Conservation (phyloP, 805 yeast genomes). For the Torulaspora maleeae region DNA sequence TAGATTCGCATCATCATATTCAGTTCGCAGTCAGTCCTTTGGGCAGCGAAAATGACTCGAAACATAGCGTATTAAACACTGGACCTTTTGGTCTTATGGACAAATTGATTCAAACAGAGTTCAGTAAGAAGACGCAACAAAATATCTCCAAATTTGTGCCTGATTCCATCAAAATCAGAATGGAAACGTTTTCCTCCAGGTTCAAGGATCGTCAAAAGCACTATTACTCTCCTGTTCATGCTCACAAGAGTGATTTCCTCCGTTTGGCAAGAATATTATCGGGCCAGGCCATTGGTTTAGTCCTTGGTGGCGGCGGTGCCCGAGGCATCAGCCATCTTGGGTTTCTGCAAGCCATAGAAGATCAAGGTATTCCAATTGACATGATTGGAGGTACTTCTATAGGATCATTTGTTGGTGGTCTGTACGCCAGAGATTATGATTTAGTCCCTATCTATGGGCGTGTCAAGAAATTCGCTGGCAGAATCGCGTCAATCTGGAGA, state of each 20-base stretch:
- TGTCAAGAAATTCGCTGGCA: constrained; percentile 76
- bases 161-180: constrained; percentile 35
- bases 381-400: constrained; percentile 94
- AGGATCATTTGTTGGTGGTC: constrained; percentile 92
- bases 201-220: constrained; percentile 26
- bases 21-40: constrained; percentile 45
- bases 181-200: constrained; percentile 37
- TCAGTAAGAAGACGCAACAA: constrained; percentile 31
- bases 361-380: constrained; percentile 89
- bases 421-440: constrained; percentile 89
- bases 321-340: constrained; percentile 92
- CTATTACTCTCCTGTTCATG: constrained; percentile 33
- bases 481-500: constrained; percentile 85
- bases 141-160: constrained; percentile 33
- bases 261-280: constrained; percentile 85
- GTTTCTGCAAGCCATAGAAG: constrained; percentile 83
- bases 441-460: constrained; percentile 87
- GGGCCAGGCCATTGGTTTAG: constrained; percentile 91
- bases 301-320: constrained; percentile 97
- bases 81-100: constrained; percentile 24
- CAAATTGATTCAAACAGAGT: constrained; percentile 30
- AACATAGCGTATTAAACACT: constrained; percentile 19
- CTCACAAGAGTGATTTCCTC: constrained; percentile 82
- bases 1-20: constrained; percentile 87
- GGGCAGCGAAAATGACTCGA: constrained; percentile 18